These are phyloP conservation scores for Tagetes patula DNA, from an alignment of 129 eudicot species.

Conservation along the genomic window DNA sequence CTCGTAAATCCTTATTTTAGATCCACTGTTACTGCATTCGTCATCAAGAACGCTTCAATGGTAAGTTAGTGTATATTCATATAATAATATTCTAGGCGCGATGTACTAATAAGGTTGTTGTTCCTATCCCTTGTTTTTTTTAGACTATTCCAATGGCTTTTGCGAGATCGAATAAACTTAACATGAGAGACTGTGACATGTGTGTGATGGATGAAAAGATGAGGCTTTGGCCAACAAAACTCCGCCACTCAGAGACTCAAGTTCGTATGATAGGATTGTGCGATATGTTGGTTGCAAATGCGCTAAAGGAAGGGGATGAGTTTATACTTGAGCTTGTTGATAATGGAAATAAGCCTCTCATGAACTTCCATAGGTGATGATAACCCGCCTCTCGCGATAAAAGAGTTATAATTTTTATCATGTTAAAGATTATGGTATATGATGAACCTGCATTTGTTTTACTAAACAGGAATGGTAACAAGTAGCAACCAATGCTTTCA, in stretches of 20 bases:
- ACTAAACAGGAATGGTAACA: background rate
- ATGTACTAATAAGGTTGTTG: too few species aligned
- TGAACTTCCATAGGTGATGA: constrained; percentile 11
- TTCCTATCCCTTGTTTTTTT: background rate
- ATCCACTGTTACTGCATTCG: constrained; percentile 11
- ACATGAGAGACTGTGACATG: constrained; percentile 26
- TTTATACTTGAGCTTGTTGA: constrained; percentile 32
- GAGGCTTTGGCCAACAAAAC: constrained; percentile 28
- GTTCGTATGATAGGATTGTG: background rate
- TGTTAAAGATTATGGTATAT: background rate
- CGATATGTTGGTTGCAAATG: constrained; percentile 19
- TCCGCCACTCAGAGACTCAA: background rate
- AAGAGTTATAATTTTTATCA: background rate
- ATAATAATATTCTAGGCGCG: background rate
- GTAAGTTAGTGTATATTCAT: constrained; percentile 15
- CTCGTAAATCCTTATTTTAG: background rate
- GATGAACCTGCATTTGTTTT: background rate
- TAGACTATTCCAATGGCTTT: constrained; percentile 32
- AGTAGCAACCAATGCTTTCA: background rate
- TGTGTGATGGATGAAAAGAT: constrained; percentile 26
- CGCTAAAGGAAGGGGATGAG: constrained; percentile 31
- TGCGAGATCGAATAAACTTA: constrained; percentile 22
- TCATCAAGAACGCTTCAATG: background rate
- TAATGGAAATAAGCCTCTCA: constrained; percentile 16
- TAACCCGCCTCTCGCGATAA: too few species aligned